Base-by-base conservation (phyloP, 257 asterid genomes). In the Linaria vulgaris region DNA sequence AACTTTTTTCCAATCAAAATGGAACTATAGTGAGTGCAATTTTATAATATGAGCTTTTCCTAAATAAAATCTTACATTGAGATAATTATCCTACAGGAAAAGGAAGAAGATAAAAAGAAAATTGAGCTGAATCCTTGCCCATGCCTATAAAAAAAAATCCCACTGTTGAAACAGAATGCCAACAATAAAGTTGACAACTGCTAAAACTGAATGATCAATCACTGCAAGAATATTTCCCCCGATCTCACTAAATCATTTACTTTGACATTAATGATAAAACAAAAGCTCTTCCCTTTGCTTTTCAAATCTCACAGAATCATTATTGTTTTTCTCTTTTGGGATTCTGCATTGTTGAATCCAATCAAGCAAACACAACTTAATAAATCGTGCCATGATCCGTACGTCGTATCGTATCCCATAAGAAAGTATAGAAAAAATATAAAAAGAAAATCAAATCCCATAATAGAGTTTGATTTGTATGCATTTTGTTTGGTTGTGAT, bases 401-500 rank as follows among this genome's bases (percentile, higher is more conserved):
- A 68, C 62, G 74, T 75, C 61, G 63, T 48, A 37, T 72, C 69
- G 63, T 41, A 50, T 59, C 37, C 51, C 39, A 43, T n/a, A 68
- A 10, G 3, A 22, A 75, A n/a, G n/a, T n/a, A n/a, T n/a, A n/a
- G n/a, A n/a, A n/a, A n/a, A n/a, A n/a, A n/a, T n/a, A n/a, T n/a
- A n/a, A n/a, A n/a, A n/a, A n/a, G n/a, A n/a, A n/a, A n/a, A n/a
- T n/a, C n/a, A n/a, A n/a, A n/a, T n/a, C n/a, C n/a, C n/a, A n/a
- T n/a, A n/a, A n/a, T n/a, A n/a, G n/a, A n/a, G n/a, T n/a, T 66
- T 66, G 47, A 75, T 75, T 66, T 60, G 23, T 57, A 56, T 70
- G 74, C 76, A 55, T 75, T 74, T 56, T 71, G 70, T 70, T 62
- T 66, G 76, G 57, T 41, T 61, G 50, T 48, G 58, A 70, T 61